A percentile compares a stretch with the other conserved stretches of the same genome.
Evolutionary conservation across 164 flowering plant genomes (phyloP).

Genomic region (Kalanchoe fedtschenkoi): DNA sequence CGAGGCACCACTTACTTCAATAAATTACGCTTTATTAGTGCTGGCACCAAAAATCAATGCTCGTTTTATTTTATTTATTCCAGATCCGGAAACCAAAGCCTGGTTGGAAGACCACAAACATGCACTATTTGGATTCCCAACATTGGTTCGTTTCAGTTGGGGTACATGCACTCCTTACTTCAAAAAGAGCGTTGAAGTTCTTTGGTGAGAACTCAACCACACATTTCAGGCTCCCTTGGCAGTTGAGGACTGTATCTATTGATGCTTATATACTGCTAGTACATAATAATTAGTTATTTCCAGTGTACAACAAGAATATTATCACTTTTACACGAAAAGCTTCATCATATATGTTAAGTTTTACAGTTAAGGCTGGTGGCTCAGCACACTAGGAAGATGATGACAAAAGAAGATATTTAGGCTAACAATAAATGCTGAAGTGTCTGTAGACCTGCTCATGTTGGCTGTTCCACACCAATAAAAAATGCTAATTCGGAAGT

Average conservation of each 20-base stretch:
- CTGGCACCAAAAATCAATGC: not conserved
- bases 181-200: slow-evolving; percentile 56
- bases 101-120: slow-evolving; percentile 82
- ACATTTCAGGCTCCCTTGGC: not conserved
- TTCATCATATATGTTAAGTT: too few species aligned
- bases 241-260: not conserved
- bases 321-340: too few species aligned
- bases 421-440: too few species aligned
- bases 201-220: slow-evolving; percentile 46
- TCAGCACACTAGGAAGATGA: too few species aligned
- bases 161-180: slow-evolving; percentile 75
- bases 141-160: slow-evolving; percentile 94
- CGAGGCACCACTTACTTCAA: too few species aligned
- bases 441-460: too few species aligned
- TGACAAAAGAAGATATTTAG: too few species aligned
- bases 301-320: too few species aligned
- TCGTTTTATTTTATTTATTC: slow-evolving; percentile 3
- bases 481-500: not conserved
- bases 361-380: too few species aligned
- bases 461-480: not conserved
- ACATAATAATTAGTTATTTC: not conserved
- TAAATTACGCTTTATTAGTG: too few species aligned
- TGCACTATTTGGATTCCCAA: slow-evolving; percentile 79
- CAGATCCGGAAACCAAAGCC: slow-evolving; percentile 81
- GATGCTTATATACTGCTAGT: not conserved